Conservation (phyloP, 495 filamentous ascomycete species). For the Aspergillus coremiiformis region DNA sequence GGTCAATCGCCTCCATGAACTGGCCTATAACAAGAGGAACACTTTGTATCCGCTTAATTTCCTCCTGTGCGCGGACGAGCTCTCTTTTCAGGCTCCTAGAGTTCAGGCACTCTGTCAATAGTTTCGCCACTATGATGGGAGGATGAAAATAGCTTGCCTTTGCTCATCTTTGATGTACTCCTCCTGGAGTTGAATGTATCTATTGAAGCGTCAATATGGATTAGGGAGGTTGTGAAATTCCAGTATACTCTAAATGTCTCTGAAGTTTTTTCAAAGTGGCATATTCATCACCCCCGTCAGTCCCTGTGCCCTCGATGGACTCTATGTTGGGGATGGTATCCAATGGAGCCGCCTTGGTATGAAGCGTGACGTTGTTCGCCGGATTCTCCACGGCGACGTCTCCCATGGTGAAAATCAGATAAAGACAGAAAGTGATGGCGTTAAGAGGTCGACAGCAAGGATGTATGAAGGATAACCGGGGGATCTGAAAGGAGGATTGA, state of each 20-base stretch:
- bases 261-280: slow-evolving; percentile 90
- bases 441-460: neutral
- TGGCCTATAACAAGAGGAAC: slow-evolving; percentile 97
- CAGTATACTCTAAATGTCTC: slow-evolving; percentile 79
- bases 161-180: slow-evolving; percentile 99
- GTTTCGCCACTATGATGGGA: neutral
- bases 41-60: slow-evolving; percentile 99
- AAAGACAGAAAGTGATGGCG: neutral
- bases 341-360: slow-evolving; percentile 72
- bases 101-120: neutral
- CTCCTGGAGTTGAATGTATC: slow-evolving; percentile 95
- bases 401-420: slow-evolving; percentile 51
- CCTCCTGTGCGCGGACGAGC: slow-evolving; percentile 93
- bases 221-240: neutral
- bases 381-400: slow-evolving; percentile 78
- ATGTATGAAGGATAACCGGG: neutral
- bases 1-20: slow-evolving; percentile 99
- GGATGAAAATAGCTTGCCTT: slow-evolving; percentile 45
- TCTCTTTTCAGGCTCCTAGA: slow-evolving; percentile 90
- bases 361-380: slow-evolving; percentile 60
- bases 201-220: slow-evolving; percentile 34
- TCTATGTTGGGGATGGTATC: slow-evolving; percentile 82
- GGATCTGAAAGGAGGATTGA: neutral
- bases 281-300: slow-evolving; percentile 87
- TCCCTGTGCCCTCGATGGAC: slow-evolving; percentile 69